A percentile compares a stretch with the other conserved stretches of the same genome.
Evolutionary conservation across 2,329 filamentous ascomycete genomes (phyloP).

Genomic region (Penicillium sp.): DNA sequence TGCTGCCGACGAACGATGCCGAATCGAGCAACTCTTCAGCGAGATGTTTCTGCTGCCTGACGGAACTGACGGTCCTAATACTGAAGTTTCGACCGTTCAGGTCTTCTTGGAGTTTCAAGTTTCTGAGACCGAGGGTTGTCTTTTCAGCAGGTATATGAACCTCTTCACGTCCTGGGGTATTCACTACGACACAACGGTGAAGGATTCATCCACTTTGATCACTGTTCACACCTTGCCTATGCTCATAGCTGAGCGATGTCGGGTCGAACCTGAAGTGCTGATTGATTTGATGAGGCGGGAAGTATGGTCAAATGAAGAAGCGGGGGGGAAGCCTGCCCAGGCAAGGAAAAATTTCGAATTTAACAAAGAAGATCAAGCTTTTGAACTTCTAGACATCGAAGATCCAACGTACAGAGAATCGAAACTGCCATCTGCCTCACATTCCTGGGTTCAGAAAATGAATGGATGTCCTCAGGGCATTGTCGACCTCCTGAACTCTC

Average conservation of each 20-base stretch:
- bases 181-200: constrained; percentile 54
- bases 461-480: constrained; percentile 73
- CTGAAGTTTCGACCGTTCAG: constrained; percentile 26
- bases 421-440: background rate
- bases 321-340: constrained; percentile 20
- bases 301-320: constrained; percentile 66
- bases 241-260: constrained; percentile 75
- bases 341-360: constrained; percentile 6
- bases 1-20: constrained; percentile 85
- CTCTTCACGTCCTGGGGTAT: constrained; percentile 78
- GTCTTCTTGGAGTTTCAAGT: constrained; percentile 66
- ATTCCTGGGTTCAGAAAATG: constrained; percentile 63
- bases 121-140: constrained; percentile 57
- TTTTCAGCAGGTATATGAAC: constrained; percentile 57
- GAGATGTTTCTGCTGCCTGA: constrained; percentile 49
- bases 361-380: background rate
- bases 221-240: constrained; percentile 65
- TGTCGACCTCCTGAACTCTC: constrained; percentile 61
- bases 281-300: constrained; percentile 75
- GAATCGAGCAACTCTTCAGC: constrained; percentile 71
- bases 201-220: constrained; percentile 34
- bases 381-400: background rate
- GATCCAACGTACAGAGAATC: background rate
- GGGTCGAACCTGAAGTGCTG: constrained; percentile 68
- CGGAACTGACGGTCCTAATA: background rate